Base-by-base conservation (phyloP, 1,139 yeast species). In the Yamadazyma oceani region DNA sequence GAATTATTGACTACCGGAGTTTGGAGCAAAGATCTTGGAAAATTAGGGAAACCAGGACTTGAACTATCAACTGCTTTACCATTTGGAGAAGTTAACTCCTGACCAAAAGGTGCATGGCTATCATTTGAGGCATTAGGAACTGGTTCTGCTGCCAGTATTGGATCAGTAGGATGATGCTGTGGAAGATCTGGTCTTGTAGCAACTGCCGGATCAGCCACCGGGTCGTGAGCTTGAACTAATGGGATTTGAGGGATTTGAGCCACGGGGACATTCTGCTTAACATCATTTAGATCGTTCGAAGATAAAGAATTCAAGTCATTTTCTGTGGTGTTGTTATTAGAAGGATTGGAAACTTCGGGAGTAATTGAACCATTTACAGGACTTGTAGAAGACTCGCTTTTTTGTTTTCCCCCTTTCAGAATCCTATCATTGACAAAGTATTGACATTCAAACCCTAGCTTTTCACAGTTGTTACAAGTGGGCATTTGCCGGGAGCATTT, bases 371-470 rank as follows among this genome's bases (percentile, higher is more conserved):
- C 21, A 19, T 5, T 19, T 19, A 19, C 16, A n/a, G 28, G 9
- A 13, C 10, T 26, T 14, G n/a, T 4, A 8, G 19, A 9, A 16
- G 30, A 15, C n/a, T 21, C 30, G 10, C 30, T 25, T 31, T 30
- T 60, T 62, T 19, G 25, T 42, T 63, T 70, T 7, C 76, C 69
- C 13, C 80, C 80, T 41, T 79, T 57, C 31, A 78, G 72, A 11
- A 69, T 58, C 35, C 82, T 58, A 48, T 78, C 81, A 50, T 79
- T 79, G 37, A 73, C 69, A 45, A 77, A 79, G 52, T 78, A 79
- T 45, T 69, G 69, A 57, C 85, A 79, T 27, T 64, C 65, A 19
- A 66, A 46, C 2, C 65, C 66, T 16, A 65, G 42, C 41, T 66
- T 68, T 46, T 68, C 57, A 54, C 85, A 79, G 53, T 74, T 76